These are phyloP conservation scores for Rhododendron ovatum DNA, from an alignment of 148 eudicot species.

Conservation along the genomic window DNA sequence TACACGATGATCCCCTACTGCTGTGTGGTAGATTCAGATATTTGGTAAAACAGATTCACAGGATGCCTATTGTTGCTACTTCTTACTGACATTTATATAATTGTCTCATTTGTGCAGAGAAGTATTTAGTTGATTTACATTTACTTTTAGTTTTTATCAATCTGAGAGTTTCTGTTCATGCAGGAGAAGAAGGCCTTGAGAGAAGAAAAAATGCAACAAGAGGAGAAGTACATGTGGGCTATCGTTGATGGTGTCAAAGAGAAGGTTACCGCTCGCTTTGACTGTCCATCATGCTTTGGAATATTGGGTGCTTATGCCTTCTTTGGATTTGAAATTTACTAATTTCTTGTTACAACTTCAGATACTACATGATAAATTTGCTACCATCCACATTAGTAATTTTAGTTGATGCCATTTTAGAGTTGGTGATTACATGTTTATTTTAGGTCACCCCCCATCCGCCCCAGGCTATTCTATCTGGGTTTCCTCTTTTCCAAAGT, in stretches of 20 bases:
- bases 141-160: not conserved
- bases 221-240: conserved; percentile 99
- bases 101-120: not conserved
- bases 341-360: not conserved
- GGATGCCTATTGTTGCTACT: not conserved
- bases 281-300: conserved; percentile 3
- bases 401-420: not conserved
- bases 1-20: not conserved
- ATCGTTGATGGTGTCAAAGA: conserved; percentile 90
- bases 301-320: not conserved
- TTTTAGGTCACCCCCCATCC: not conserved
- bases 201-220: conserved; percentile 87
- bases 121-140: not conserved
- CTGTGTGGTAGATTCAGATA: not conserved
- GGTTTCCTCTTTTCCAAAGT: not conserved
- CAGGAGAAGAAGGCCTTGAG: conserved; percentile 96
- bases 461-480: not conserved
- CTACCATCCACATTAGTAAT: not conserved
- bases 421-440: not conserved
- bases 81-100: not conserved
- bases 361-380: not conserved
- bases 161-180: conserved; percentile 19
- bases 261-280: conserved; percentile 48
- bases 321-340: conserved; percentile 1
- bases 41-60: not conserved